Conservation (phyloP, 2,329 filamentous ascomycete species). For the Escovopsis weberi region DNA sequence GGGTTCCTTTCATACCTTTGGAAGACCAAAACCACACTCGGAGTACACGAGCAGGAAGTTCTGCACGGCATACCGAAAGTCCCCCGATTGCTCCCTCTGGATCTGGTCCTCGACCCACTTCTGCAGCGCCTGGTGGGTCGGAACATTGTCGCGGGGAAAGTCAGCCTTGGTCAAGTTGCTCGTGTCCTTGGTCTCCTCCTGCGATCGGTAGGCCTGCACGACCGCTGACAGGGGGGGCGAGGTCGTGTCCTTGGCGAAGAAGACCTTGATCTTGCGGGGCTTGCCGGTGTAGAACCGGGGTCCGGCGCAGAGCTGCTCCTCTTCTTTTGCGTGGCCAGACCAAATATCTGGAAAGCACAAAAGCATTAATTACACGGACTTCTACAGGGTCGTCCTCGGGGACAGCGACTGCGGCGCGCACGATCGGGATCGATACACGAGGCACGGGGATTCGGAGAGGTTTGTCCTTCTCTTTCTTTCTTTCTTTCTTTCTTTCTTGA, state of each 20-base stretch:
- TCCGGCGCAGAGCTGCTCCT: conserved; percentile 18
- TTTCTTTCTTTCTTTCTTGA: too few relatives aligned
- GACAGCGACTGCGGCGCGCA: conserved; percentile 2
- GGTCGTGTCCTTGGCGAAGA: conserved; percentile 20
- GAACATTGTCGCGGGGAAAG: conserved; percentile 23
- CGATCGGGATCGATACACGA: too few relatives aligned
- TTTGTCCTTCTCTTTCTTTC: too few relatives aligned
- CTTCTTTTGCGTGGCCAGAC: conserved; percentile 20
- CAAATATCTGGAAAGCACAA: conserved; percentile 20
- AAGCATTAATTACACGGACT: conserved; percentile 8
- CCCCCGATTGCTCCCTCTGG: conserved; percentile 15
- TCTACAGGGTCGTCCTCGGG: neutral
- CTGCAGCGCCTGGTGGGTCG: conserved; percentile 20
- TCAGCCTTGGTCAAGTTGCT: conserved; percentile 20
- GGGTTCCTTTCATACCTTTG: conserved; percentile 20
- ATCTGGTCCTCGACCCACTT: conserved; percentile 25
- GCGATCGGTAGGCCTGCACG: conserved; percentile 23
- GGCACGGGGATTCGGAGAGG: too few relatives aligned
- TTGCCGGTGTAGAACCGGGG: conserved; percentile 23
- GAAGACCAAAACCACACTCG: conserved; percentile 20
- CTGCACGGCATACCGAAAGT: conserved; percentile 21
- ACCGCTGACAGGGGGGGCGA: conserved; percentile 25
- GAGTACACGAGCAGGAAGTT: conserved; percentile 24
- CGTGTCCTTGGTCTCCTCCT: conserved; percentile 15
- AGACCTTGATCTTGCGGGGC: conserved; percentile 21